phyloP scores from a whole-genome alignment of 192 early-diverging fungal species.

The Coemansia sp. region DNA sequence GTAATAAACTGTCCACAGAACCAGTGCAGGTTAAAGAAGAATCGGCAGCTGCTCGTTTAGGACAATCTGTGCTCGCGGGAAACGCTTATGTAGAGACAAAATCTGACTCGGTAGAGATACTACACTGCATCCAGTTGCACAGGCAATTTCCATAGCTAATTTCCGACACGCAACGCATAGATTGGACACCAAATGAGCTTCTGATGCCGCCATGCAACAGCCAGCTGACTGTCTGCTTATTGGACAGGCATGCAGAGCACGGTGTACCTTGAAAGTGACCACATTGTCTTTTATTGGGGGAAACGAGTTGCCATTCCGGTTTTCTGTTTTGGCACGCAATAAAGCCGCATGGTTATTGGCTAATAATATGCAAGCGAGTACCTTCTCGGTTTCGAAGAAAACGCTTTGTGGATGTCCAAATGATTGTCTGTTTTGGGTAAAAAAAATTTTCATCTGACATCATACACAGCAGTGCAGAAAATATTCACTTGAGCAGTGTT shows the following conservation, averaged over 20 bases:
- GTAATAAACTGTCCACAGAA: no score
- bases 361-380: neutral
- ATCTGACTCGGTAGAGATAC: no score
- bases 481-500: no score
- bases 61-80: no score
- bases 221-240: constrained; percentile 1
- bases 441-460: neutral
- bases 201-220: neutral
- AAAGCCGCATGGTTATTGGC: constrained; percentile 5
- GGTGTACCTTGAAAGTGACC: constrained; percentile 5
- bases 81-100: no score
- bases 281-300: neutral
- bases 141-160: no score
- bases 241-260: neutral
- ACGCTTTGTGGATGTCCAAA: neutral
- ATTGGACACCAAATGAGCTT: neutral
- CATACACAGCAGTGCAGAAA: no score
- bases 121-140: no score
- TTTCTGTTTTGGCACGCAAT: neutral
- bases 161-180: no score
- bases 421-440: constrained; percentile 1
- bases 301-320: neutral
- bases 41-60: no score
- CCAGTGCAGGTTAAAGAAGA: no score
- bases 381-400: constrained; percentile 3